Conservation (phyloP, 129 eudicot species). For the Centrapalus pauciflorus region DNA sequence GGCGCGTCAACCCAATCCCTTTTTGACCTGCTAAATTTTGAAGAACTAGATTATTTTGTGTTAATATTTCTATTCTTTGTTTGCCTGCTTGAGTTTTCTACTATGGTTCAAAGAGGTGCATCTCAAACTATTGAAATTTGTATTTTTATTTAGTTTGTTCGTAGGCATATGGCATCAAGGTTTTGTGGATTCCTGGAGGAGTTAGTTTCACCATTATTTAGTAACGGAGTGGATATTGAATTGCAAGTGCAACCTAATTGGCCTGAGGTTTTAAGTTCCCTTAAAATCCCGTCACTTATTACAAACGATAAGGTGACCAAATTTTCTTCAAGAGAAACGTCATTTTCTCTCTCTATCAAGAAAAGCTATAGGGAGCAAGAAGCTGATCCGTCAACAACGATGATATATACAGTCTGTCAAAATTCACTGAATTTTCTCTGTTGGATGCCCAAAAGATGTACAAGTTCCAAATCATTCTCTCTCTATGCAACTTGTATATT, state of each 20-base stretch:
- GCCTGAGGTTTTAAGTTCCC: slow-evolving; percentile 37
- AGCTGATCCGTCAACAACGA: slow-evolving; percentile 13
- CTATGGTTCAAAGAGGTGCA: background rate
- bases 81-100: background rate
- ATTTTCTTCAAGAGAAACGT: slow-evolving; percentile 6
- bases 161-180: slow-evolving; percentile 73
- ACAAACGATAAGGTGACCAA: slow-evolving; percentile 1
- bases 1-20: no score
- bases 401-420: slow-evolving; percentile 36
- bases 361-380: slow-evolving; percentile 21
- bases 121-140: slow-evolving; percentile 22
- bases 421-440: slow-evolving; percentile 49
- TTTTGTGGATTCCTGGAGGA: slow-evolving; percentile 47
- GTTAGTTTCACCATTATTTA: slow-evolving; percentile 44
- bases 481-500: slow-evolving; percentile 50
- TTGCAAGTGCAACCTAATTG: slow-evolving; percentile 58
- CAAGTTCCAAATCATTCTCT: slow-evolving; percentile 47
- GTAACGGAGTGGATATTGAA: slow-evolving; percentile 29
- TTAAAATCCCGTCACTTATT: slow-evolving; percentile 30
- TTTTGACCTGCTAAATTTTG: no score
- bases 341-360: background rate
- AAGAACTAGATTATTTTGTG: background rate
- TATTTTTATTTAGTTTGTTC: slow-evolving; percentile 47
- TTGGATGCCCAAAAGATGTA: slow-evolving; percentile 60
- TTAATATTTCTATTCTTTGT: background rate